A percentile compares a stretch with the other conserved stretches of the same genome.
Evolutionary conservation across 441 rosid species (phyloP).

Genomic region (Populus tomentosa): DNA sequence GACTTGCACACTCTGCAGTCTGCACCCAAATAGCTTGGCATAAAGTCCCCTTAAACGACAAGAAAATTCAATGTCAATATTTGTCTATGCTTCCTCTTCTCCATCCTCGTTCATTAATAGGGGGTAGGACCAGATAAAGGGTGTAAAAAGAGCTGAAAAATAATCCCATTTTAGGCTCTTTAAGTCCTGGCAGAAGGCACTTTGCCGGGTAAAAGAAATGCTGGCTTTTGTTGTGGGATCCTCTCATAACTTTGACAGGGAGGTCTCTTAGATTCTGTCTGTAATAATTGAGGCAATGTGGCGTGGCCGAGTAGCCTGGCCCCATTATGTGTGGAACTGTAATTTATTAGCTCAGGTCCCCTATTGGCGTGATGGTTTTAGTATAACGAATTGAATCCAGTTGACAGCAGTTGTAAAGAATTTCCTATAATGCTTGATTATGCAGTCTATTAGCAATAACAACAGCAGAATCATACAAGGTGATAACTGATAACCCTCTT

Average conservation of each 20-base stretch:
- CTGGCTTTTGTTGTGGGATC: background rate
- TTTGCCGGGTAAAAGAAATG: background rate
- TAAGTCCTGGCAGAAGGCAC: background rate
- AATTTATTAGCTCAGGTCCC: background rate
- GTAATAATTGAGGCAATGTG: too few species aligned
- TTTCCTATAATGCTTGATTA: too few species aligned
- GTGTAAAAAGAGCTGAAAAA: background rate
- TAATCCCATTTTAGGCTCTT: background rate
- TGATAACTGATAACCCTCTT: background rate
- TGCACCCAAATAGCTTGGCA: background rate
- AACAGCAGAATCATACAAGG: background rate
- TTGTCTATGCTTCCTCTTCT: background rate
- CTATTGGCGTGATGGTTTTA: background rate
- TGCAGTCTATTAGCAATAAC: too few species aligned
- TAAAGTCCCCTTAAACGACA: background rate
- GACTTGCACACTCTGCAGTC: background rate
- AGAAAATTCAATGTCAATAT: background rate
- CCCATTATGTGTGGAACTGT: background rate
- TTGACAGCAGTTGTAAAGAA: background rate
- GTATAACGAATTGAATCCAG: background rate
- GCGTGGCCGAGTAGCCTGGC: background rate
- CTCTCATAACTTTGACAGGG: too few species aligned
- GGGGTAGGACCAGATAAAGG: background rate
- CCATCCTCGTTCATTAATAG: background rate
- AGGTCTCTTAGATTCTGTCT: too few species aligned